phyloP scores from a whole-genome alignment of 2,329 filamentous ascomycete species.

The Sclerotinia minor region DNA sequence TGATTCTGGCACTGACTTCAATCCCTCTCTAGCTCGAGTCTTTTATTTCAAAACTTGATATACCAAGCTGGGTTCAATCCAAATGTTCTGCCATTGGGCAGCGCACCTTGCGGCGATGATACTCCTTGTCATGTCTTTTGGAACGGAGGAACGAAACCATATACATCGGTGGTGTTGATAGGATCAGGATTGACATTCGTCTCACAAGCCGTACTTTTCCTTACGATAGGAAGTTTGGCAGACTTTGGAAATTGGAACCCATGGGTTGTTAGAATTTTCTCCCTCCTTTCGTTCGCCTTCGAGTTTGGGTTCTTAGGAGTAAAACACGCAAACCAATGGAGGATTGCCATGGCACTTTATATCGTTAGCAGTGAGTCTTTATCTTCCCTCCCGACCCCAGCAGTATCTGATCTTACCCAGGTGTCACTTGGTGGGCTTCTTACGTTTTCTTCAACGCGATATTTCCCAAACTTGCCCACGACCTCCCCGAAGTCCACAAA shows the following conservation, averaged over 20 bases:
- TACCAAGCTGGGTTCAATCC: slow-evolving; percentile 41
- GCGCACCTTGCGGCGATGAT: slow-evolving; percentile 36
- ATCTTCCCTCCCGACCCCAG: background rate
- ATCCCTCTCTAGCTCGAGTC: slow-evolving; percentile 34
- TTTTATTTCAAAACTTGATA: slow-evolving; percentile 42
- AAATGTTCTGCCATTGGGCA: slow-evolving; percentile 39
- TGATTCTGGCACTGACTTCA: slow-evolving; percentile 16
- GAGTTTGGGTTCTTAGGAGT: slow-evolving; percentile 41
- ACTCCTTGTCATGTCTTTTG: slow-evolving; percentile 40
- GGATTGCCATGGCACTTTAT: slow-evolving; percentile 39
- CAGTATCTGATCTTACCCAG: slow-evolving; percentile 25
- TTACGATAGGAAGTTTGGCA: slow-evolving; percentile 38
- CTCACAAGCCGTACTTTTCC: slow-evolving; percentile 37
- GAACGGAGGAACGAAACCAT: slow-evolving; percentile 37
- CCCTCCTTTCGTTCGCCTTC: slow-evolving; percentile 38
- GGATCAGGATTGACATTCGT: slow-evolving; percentile 39
- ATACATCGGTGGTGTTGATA: slow-evolving; percentile 40
- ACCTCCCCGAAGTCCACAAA: slow-evolving; percentile 37
- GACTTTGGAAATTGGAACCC: slow-evolving; percentile 41
- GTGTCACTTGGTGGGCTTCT: slow-evolving; percentile 40
- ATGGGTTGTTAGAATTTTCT: slow-evolving; percentile 40
- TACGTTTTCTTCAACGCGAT: slow-evolving; percentile 42
- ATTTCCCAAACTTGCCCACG: slow-evolving; percentile 40
- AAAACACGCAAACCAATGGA: slow-evolving; percentile 36
- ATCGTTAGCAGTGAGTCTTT: slow-evolving; percentile 38